These are phyloP conservation scores for Scutellaria barbata DNA, from an alignment of 257 asterid genomes.

Conservation along the genomic window DNA sequence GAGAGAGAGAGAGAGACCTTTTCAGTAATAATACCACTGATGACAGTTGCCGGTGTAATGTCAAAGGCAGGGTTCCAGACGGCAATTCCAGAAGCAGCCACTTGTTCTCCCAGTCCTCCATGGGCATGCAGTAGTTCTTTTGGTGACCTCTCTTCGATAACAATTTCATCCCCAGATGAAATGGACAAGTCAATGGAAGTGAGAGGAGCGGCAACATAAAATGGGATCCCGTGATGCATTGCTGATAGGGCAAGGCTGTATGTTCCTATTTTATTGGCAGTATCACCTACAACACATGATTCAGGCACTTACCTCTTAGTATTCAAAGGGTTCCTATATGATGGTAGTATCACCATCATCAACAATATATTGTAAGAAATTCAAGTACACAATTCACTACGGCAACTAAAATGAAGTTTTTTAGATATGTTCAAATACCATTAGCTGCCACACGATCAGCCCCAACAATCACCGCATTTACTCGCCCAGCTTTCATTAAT, in stretches of 20 bases:
- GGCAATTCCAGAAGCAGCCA: slow-evolving; percentile 91
- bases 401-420: background rate
- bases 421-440: slow-evolving; percentile 51
- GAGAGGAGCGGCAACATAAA: slow-evolving; percentile 92
- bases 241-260: slow-evolving; percentile 89
- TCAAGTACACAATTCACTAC: background rate
- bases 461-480: slow-evolving; percentile 90
- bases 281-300: slow-evolving; percentile 64
- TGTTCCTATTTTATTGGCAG: slow-evolving; percentile 99
- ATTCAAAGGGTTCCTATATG: slow-evolving; percentile 51
- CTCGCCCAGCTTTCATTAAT: slow-evolving; percentile 78
- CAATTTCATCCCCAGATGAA: slow-evolving; percentile 77
- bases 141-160: slow-evolving; percentile 91
- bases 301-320: slow-evolving; percentile 5
- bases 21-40: slow-evolving; percentile 81
- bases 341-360: slow-evolving; percentile 55
- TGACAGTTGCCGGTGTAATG: slow-evolving; percentile 82
- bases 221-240: slow-evolving; percentile 78
- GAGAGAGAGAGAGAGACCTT: slow-evolving; percentile 55
- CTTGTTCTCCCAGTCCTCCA: slow-evolving; percentile 94
- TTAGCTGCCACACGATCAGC: slow-evolving; percentile 97
- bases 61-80: slow-evolving; percentile 99
- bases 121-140: slow-evolving; percentile 73
- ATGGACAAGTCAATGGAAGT: slow-evolving; percentile 81
- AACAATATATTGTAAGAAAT: slow-evolving; percentile 16